Conservation (phyloP, 129 eudicot species). For the Apium graveolens region DNA sequence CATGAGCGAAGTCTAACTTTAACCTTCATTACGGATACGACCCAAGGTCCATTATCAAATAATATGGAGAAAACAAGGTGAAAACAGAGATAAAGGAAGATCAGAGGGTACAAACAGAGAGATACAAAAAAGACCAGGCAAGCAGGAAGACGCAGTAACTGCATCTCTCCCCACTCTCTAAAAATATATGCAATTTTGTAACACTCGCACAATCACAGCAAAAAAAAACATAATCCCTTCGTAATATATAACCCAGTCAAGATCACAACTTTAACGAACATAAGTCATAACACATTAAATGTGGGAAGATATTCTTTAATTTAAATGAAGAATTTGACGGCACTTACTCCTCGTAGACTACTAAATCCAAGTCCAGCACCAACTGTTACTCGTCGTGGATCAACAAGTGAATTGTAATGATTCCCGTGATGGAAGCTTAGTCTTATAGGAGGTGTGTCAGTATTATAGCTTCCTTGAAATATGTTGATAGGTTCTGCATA, state of each 20-base stretch:
- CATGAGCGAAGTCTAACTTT: neutral
- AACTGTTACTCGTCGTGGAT: constrained; percentile 72
- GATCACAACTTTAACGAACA: too few species aligned
- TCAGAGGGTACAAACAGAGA: neutral
- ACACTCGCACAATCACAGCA: neutral
- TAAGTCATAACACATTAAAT: too few species aligned
- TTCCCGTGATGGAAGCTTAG: constrained; percentile 94
- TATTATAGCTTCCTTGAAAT: constrained; percentile 82
- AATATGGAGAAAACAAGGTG: neutral
- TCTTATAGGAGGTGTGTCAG: constrained; percentile 87
- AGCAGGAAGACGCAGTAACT: neutral
- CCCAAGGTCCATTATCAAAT: neutral
- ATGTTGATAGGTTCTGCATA: constrained; percentile 86
- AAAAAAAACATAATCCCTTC: too few species aligned
- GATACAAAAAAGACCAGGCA: neutral
- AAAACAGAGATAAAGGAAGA: neutral
- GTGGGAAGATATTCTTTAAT: too few species aligned
- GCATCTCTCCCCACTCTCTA: neutral
- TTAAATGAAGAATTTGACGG: too few species aligned
- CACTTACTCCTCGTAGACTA: constrained; percentile 82
- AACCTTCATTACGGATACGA: neutral
- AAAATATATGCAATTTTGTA: neutral
- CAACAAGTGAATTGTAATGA: constrained; percentile 96
- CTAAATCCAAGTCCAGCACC: constrained; percentile 99
- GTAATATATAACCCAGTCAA: too few species aligned